These are phyloP conservation scores for Podospora fimiseda DNA, from an alignment of 495 filamentous ascomycete genomes.

Conservation along the genomic window DNA sequence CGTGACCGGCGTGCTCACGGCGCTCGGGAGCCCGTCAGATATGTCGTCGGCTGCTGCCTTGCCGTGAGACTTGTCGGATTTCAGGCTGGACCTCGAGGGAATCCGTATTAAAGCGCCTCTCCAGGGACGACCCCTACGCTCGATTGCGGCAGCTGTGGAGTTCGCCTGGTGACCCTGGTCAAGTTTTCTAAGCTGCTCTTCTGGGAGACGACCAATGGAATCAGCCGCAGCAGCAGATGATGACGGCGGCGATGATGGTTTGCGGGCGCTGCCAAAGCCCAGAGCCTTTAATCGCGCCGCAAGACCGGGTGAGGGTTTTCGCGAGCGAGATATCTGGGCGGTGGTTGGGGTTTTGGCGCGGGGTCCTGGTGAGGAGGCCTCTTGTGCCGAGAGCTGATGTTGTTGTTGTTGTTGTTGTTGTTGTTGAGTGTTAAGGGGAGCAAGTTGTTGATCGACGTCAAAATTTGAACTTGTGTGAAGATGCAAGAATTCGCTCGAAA, in stretches of 20 bases:
- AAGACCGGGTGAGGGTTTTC: constrained; percentile 64
- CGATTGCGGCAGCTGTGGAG: constrained; percentile 46
- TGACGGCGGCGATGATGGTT: constrained; percentile 37
- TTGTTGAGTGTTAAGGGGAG: constrained; percentile 2
- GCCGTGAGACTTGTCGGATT: constrained; percentile 21
- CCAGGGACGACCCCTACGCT: constrained; percentile 60
- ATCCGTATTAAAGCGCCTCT: constrained; percentile 44
- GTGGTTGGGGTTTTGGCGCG: constrained; percentile 14
- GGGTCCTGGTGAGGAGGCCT: constrained; percentile 11
- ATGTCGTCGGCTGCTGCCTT: constrained; percentile 16
- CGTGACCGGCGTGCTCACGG: constrained; percentile 2
- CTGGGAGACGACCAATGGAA: constrained; percentile 63
- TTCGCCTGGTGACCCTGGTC: constrained; percentile 55
- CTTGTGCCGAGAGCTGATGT: constrained; percentile 9
- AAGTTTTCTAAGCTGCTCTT: constrained; percentile 63
- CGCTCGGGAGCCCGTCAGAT: constrained; percentile 3
- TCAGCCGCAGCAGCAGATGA: constrained; percentile 35
- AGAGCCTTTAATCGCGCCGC: constrained; percentile 71
- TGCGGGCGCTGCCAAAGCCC: constrained; percentile 47
- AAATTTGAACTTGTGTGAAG: constrained; percentile 28
- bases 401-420: constrained; percentile 9
- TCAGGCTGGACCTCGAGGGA: constrained; percentile 29
- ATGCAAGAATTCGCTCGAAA: constrained; percentile 33
- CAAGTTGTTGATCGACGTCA: constrained; percentile 8
- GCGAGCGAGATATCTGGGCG: constrained; percentile 27